Conservation (phyloP, 495 filamentous ascomycete species). For the Sphaerosporella brunnea region DNA sequence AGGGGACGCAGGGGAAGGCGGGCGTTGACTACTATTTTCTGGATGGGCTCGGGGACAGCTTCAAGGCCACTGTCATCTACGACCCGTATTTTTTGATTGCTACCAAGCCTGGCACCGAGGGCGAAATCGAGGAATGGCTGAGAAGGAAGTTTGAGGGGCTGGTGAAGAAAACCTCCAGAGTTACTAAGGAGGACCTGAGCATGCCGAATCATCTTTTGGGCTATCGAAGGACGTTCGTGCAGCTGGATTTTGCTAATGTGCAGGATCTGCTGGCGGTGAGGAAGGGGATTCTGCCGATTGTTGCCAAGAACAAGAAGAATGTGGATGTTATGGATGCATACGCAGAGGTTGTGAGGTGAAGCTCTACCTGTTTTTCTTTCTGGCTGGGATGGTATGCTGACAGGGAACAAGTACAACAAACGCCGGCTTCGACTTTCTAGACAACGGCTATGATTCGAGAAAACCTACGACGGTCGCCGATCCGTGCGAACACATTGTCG, state of each 20-base stretch:
- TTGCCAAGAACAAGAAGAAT: conserved; percentile 89
- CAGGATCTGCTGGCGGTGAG: conserved; percentile 65
- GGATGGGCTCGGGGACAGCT: conserved; percentile 77
- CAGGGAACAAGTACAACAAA: conserved; percentile 6
- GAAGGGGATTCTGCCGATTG: conserved; percentile 69
- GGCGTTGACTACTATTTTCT: conserved; percentile 96
- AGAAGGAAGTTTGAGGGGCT: conserved; percentile 62
- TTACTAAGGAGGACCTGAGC: conserved; percentile 84
- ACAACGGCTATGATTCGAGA: conserved; percentile 76
- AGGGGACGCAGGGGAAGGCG: conserved; percentile 59
- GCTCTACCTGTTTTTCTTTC: conserved; percentile 12
- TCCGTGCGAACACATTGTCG: conserved; percentile 92
- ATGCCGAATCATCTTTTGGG: conserved; percentile 95
- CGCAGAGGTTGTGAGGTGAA: conserved; percentile 80
- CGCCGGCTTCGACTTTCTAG: conserved; percentile 58
- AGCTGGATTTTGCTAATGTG: conserved; percentile 76
- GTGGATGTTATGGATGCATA: conserved; percentile 96
- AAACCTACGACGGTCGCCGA: conserved; percentile 57
- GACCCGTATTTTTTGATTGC: conserved; percentile 93
- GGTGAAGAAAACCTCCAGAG: conserved; percentile 54
- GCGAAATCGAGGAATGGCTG: conserved; percentile 92
- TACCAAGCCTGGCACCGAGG: conserved; percentile 50
- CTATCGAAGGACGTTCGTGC: conserved; percentile 69
- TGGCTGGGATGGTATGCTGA: background rate
- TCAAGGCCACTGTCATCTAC: conserved; percentile 91